phyloP scores from a whole-genome alignment of 768 basidiomycete genomes.

The Boletus insuetus region DNA sequence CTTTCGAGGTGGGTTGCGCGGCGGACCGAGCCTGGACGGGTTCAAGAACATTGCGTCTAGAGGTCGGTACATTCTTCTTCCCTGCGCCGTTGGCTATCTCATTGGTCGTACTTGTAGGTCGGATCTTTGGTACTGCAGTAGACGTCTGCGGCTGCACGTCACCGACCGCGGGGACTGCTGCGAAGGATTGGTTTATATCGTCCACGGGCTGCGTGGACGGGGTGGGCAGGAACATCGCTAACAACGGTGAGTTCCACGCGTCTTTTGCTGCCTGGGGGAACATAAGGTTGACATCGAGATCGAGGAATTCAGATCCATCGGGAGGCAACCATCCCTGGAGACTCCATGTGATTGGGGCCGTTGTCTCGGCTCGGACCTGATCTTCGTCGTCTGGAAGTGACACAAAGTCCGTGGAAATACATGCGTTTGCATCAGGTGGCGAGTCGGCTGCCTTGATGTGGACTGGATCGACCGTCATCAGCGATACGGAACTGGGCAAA shows the following conservation, averaged over 20 bases:
- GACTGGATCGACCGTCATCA: background rate
- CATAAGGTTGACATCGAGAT: constrained; percentile 21
- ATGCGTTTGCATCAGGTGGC: background rate
- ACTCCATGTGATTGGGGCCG: background rate
- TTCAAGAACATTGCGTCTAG: constrained; percentile 2
- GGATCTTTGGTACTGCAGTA: background rate
- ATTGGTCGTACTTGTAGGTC: background rate
- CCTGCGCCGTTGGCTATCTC: background rate
- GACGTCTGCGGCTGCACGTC: background rate
- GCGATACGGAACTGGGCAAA: background rate
- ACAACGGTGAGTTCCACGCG: constrained; percentile 6
- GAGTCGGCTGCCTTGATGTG: background rate
- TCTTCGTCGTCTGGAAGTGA: background rate
- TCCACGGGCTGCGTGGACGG: background rate
- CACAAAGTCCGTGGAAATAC: background rate
- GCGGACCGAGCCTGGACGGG: background rate
- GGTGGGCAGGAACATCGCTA: background rate
- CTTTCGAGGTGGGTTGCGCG: background rate
- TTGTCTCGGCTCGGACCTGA: background rate
- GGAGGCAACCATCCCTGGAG: constrained; percentile 29
- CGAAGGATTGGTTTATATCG: background rate
- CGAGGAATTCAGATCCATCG: constrained; percentile 23
- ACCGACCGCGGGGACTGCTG: background rate
- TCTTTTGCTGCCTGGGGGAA: constrained; percentile 1
- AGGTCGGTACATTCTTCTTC: background rate